phyloP scores from a whole-genome alignment of 2,329 filamentous ascomycete species.

The Endoconidiophora laricicola region DNA sequence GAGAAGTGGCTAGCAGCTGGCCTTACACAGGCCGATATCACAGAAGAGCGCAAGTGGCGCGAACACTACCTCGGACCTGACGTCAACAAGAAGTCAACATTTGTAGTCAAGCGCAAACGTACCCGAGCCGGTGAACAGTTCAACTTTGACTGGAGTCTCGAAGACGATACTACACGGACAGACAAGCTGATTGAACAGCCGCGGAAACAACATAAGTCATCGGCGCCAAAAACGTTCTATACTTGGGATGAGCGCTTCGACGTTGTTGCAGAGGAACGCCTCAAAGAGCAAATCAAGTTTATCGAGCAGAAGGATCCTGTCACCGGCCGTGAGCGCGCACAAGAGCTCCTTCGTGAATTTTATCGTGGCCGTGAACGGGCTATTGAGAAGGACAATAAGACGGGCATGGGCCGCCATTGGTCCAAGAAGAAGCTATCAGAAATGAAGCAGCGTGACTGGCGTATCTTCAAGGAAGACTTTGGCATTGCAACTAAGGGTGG shows the following conservation, averaged over 20 bases:
- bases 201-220: conserved; percentile 9
- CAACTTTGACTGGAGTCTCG: conserved; percentile 94
- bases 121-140: conserved; percentile 91
- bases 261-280: conserved; percentile 37
- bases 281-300: conserved; percentile 44
- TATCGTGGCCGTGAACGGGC: conserved; percentile 47
- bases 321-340: conserved; percentile 58
- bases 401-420: conserved; percentile 83
- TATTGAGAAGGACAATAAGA: conserved; percentile 53
- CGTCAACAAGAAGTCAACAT: conserved; percentile 63
- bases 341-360: conserved; percentile 64
- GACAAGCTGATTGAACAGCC: conserved; percentile 9
- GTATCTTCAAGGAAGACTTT: conserved; percentile 99
- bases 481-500: conserved; percentile 92
- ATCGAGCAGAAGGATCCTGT: conserved; percentile 61
- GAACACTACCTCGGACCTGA: conserved; percentile 86
- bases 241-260: conserved; percentile 33
- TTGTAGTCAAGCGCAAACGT: conserved; percentile 91
- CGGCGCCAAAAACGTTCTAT: conserved; percentile 51
- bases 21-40: conserved; percentile 31
- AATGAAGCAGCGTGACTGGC: conserved; percentile 97
- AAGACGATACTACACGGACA: conserved; percentile 68
- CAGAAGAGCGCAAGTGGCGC: conserved; percentile 58
- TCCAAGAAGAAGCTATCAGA: conserved; percentile 80
- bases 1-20: conserved; percentile 12